Evolutionary conservation across 495 filamentous ascomycete species (phyloP), one percentile per base, ranked within the genome.

Genomic region (Polyplosphaeria fusca): DNA sequence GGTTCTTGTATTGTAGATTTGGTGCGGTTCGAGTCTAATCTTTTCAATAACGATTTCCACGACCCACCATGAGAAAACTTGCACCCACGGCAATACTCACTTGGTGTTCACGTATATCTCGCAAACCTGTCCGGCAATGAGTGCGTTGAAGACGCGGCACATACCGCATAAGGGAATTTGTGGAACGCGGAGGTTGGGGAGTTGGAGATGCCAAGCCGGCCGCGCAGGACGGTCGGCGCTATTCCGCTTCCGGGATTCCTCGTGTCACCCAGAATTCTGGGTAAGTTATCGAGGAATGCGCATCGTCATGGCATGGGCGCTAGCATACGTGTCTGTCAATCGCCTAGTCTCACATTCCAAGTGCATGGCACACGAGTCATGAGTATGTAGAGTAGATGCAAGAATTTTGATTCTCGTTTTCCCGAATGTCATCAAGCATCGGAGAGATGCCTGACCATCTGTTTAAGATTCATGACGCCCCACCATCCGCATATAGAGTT

Each of bases 391-490:
- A n/a, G n/a, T n/a, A 42, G 39, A 42, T 47, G 44, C 44, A 47
- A 23, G 26, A 42, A 18, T n/a, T 42, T 47, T 47, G 30, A 35
- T 35, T 35, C 30, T 59, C 28, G 20, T 46, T 59, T 41, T 50
- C 57, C 26, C 20, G 43, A 30, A 46, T 20, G 47, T 27, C 38
- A 44, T 54, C 57, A 48, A 46, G 57, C 50, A 37, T 27, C n/a
- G 26, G 16, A 59, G 44, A 30, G 57, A 60, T 45, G 37, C 45
- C 55, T 39, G 47, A 47, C 30, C 20, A 47, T 54, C 27, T 45
- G n/a, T 23, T 40, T 28, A 39, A 60, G 47, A 13, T 38, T 61
- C 52, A 61, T 61, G 55, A 61, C 58, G 58, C 58, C 58, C 58
- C 45, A 40, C 52, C 58, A 55, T 55, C 58, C 58, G 32, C 58